Percentiles rank a stretch among this genome's conserved stretches.
Evolutionary conservation across 768 basidiomycete genomes (phyloP).

Genomic region (Imleria badia): DNA sequence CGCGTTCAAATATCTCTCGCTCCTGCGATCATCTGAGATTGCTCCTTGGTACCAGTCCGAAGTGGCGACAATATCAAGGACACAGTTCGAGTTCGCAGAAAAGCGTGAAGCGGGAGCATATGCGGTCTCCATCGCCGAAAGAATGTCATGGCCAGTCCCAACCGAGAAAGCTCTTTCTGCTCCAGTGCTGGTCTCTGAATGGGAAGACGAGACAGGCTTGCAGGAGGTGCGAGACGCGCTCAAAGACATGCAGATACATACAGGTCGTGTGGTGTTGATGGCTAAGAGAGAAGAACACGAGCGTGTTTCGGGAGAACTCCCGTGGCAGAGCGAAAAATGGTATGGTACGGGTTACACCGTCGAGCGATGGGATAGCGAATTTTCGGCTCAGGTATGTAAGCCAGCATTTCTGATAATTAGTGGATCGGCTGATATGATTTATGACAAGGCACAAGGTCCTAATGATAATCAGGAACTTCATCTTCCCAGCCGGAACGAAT

Average conservation of each 20-base stretch:
- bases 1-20: conserved; percentile 75
- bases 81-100: conserved; percentile 84
- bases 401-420: neutral
- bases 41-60: conserved; percentile 75
- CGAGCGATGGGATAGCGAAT: conserved; percentile 62
- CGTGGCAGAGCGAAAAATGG: conserved; percentile 83
- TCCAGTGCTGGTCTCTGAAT: conserved; percentile 70
- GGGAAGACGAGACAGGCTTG: conserved; percentile 53
- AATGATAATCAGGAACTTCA: conserved; percentile 68
- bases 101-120: conserved; percentile 80
- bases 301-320: conserved; percentile 47
- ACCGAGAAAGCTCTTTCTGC: conserved; percentile 71
- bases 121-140: conserved; percentile 70
- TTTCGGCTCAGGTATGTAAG: conserved; percentile 51
- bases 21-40: conserved; percentile 61
- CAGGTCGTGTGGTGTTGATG: conserved; percentile 74
- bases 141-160: conserved; percentile 81
- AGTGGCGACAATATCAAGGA: conserved; percentile 63
- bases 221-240: conserved; percentile 62
- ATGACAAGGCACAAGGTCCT: conserved; percentile 54
- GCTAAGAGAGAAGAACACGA: conserved; percentile 65
- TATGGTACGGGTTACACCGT: conserved; percentile 89
- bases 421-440: neutral
- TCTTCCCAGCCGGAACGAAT: conserved; percentile 84
- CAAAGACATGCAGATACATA: conserved; percentile 53